Evolutionary conservation across 306 rosid species (phyloP), one percentile per base, ranked within the genome.

Genomic region (Lathyrus aphaca): DNA sequence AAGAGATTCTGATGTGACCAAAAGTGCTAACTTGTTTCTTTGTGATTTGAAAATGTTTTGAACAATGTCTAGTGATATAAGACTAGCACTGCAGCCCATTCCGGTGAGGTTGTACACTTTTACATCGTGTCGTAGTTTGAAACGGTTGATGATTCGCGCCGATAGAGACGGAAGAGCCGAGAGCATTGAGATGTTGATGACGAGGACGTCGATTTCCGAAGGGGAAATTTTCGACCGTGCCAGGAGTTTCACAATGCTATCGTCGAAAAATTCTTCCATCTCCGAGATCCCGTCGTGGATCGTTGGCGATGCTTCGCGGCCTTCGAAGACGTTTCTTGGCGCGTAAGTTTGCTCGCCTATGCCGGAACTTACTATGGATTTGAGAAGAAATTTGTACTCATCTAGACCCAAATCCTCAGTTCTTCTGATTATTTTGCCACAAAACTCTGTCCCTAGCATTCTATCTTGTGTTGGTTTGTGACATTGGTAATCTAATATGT

Each of bases 21-120:
- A 69, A 1, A 94, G 85, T 0, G 97, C 99, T 7, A 76, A 38
- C 14, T 77, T 32, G 64, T 90, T 87, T 16, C 25, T 75, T 13
- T 75, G 48, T 1, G 82, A 69, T 71, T 84, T 94, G 63, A 94
- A 86, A 14, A 91, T 74, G 72, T 74, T 73, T 8, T 78, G 64
- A 5, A 87, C 77, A 3, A 91, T 61, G 77, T 91, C 97, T 6
- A 84, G 3, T 0, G 99, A 91, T 11, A 94, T 86, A 0, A 94
- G 79, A 67, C 97, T 90, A 0, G 99, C 99, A 19, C 95, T 87
- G 71, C 99, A 94, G 0, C 99, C 99, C 99, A 94, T 94, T 0
- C 92, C 99, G 8, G 85, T 85, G 78, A 94, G 88, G 18, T 90
- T 94, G 72, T 76, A 91, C 5, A 87, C 99, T 66, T 94, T 94